Base-by-base conservation (phyloP, 768 basidiomycete species). In the Suillus clintonianus region DNA sequence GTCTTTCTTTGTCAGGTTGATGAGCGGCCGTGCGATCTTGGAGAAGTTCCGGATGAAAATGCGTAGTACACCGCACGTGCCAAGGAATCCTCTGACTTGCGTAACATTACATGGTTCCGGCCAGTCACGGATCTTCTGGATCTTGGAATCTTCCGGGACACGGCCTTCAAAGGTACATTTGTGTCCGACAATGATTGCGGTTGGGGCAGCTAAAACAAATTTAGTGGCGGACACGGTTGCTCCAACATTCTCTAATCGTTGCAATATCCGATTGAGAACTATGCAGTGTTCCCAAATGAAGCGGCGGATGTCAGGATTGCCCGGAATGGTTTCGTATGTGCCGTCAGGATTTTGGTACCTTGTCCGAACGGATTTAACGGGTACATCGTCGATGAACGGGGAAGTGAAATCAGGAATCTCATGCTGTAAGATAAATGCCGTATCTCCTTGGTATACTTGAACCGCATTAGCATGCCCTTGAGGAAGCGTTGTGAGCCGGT, bases 391-490 rank as follows among this genome's bases (percentile, higher is more conserved):
- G 15, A 84, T 74, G 59, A 75, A 85, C 0, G 74, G 75, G 0
- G 67, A 63, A 0, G 78, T 78, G 8, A 71, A 27, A 2, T 80
- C 43, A 1, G 80, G 80, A 3, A 84, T 82, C 63, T 83, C 77
- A 0, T 71, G 64, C 50, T 77, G 69, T 0, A 84, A 64, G 10
- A 82, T 78, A 39, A 75, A 75, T 0, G 71, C 71, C 9, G 81
- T 71, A 61, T 82, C 74, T 14, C 74, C 78, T n/a, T 83, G 79
- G 54, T 81, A 78, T 6, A 82, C 78, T 0, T 75, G 76, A 0
- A 77, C 72, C 0, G 75, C 78, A 27, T 83, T 82, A 0, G 81
- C 82, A 45, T 70, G 80, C 0, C 81, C 83, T 78, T 80, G 80
- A 0, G 81, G 80, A 0, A 83, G 63, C 0, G 71, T 68, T 3